Evolutionary conservation across 495 filamentous ascomycete species (phyloP).

Genomic region (Podospora comata): DNA sequence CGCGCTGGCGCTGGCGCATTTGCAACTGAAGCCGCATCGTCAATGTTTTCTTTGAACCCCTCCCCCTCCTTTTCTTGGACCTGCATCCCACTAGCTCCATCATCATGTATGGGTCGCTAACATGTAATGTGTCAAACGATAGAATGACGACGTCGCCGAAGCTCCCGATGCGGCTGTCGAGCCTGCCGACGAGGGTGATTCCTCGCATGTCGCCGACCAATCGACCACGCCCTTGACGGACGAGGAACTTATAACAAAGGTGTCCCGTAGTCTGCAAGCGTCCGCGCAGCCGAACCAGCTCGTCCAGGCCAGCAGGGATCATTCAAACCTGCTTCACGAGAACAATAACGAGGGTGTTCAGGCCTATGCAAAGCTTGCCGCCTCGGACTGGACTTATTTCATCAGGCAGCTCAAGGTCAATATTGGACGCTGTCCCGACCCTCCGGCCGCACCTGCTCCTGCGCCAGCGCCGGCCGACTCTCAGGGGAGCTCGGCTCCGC

Average conservation of each 20-base stretch:
- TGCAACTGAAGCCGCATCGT: conserved; percentile 12
- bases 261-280: conserved; percentile 61
- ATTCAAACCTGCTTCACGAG: conserved; percentile 68
- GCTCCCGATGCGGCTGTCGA: conserved; percentile 21
- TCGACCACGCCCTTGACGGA: conserved; percentile 45
- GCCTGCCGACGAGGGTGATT: conserved; percentile 40
- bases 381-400: conserved; percentile 92
- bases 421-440: conserved; percentile 63
- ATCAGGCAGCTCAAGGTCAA: conserved; percentile 74
- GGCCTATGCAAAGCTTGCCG: conserved; percentile 92
- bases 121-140: conserved; percentile 14
- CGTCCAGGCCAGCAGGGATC: conserved; percentile 68
- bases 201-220: conserved; percentile 49
- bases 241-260: conserved; percentile 63
- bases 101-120: conserved; percentile 7
- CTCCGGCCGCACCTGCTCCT: not conserved
- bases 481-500: conserved; percentile 46
- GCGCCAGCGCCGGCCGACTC: conserved; percentile 37
- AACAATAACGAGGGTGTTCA: conserved; percentile 69
- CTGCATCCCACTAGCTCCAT: not conserved
- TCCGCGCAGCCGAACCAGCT: conserved; percentile 48
- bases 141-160: conserved; percentile 25
- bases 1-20: conserved; percentile 10
- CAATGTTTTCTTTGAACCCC: conserved; percentile 4
- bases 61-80: conserved; percentile 12